Percentiles rank a stretch among this genome's conserved stretches.
These are phyloP conservation scores for Brassica balearica DNA, from an alignment of 441 rosid species.

Conservation along the genomic window DNA sequence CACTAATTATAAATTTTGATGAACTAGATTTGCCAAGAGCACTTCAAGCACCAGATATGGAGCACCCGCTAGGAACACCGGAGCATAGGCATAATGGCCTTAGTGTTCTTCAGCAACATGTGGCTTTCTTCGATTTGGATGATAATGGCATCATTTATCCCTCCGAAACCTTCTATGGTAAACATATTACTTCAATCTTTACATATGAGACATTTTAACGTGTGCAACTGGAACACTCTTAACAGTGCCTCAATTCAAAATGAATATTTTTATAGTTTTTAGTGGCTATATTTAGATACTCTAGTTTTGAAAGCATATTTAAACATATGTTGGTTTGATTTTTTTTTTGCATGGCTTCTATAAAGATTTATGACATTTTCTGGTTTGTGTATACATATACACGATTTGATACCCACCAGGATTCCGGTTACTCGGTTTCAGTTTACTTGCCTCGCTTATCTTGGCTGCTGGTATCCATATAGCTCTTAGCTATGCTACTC, in stretches of 20 bases:
- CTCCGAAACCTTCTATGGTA: constrained; percentile 80
- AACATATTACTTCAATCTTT: neutral
- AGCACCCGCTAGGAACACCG: constrained; percentile 70
- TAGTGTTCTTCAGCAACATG: constrained; percentile 91
- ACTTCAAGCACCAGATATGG: constrained; percentile 69
- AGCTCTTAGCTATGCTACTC: constrained; percentile 65
- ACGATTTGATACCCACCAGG: constrained; percentile 48
- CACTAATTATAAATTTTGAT: neutral
- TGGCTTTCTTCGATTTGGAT: constrained; percentile 79
- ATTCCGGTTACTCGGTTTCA: constrained; percentile 69
- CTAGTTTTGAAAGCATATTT: neutral
- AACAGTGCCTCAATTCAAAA: neutral
- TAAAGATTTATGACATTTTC: neutral
- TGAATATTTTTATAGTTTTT: neutral
- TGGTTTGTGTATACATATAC: neutral
- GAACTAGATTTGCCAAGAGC: constrained; percentile 78
- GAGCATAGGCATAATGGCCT: constrained; percentile 55
- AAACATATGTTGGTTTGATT: neutral
- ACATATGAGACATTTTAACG: neutral
- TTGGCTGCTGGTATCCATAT: constrained; percentile 53
- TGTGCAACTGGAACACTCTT: neutral
- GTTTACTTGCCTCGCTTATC: constrained; percentile 56
- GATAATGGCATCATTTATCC: constrained; percentile 82
- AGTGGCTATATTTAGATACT: neutral
- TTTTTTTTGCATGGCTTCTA: neutral